Evolutionary conservation across 495 filamentous ascomycete species (phyloP).

Genomic region (Aspergillus sclerotioniger): DNA sequence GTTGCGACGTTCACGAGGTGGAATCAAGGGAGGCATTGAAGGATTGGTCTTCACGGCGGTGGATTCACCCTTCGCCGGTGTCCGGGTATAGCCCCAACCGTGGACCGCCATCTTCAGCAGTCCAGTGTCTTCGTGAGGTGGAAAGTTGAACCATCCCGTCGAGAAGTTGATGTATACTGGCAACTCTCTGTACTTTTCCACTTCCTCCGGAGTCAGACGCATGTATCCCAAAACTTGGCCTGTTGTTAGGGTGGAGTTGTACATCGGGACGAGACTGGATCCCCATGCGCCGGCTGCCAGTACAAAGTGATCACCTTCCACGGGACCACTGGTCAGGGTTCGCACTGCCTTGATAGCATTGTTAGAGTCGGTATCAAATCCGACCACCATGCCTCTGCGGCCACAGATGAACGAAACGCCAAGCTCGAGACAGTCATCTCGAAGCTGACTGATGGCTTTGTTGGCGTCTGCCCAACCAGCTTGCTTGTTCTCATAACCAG

Average conservation of each 20-base stretch:
- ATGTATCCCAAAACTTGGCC: slow-evolving; percentile 24
- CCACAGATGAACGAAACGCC: slow-evolving; percentile 26
- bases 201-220: slow-evolving; percentile 21
- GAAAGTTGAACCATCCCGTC: slow-evolving; percentile 72
- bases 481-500: slow-evolving; percentile 65
- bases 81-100: slow-evolving; percentile 59
- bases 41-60: slow-evolving; percentile 1
- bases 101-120: slow-evolving; percentile 74
- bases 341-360: slow-evolving; percentile 5
- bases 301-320: slow-evolving; percentile 48
- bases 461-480: slow-evolving; percentile 75
- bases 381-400: slow-evolving; percentile 16
- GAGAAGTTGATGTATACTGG: slow-evolving; percentile 61
- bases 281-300: slow-evolving; percentile 15
- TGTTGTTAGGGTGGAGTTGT: slow-evolving; percentile 63
- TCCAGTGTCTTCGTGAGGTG: slow-evolving; percentile 51
- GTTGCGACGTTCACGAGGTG: slow-evolving; percentile 14
- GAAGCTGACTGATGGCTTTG: slow-evolving; percentile 56
- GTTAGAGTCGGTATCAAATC: slow-evolving; percentile 4
- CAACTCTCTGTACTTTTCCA: slow-evolving; percentile 12
- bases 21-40: slow-evolving; percentile 12
- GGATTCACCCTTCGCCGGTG: background rate
- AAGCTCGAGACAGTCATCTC: slow-evolving; percentile 23
- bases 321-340: slow-evolving; percentile 14
- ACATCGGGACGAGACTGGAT: slow-evolving; percentile 30